phyloP scores from a whole-genome alignment of 768 basidiomycete genomes.

The Tricholomella constricta region DNA sequence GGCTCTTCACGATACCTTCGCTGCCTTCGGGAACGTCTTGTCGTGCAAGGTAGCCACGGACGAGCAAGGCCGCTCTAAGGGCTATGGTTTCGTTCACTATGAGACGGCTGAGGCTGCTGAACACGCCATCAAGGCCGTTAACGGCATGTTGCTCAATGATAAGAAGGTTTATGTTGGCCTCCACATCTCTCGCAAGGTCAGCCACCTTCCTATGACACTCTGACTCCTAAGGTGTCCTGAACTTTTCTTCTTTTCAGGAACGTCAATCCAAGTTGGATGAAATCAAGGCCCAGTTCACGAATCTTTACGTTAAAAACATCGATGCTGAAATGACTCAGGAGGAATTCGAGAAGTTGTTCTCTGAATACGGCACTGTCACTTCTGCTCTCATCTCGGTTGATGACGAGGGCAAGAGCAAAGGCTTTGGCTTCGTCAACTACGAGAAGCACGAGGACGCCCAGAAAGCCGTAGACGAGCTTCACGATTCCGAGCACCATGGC shows the following conservation, averaged over 20 bases:
- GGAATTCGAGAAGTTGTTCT: constrained; percentile 84
- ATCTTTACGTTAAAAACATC: constrained; percentile 98
- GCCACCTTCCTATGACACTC: constrained; percentile 16
- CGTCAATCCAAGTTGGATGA: constrained; percentile 98
- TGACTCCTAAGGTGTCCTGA: background rate
- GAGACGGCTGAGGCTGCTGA: constrained; percentile 97
- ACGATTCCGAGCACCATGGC: constrained; percentile 83
- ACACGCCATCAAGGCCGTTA: constrained; percentile 95
- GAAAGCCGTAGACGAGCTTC: constrained; percentile 83
- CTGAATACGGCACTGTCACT: constrained; percentile 77
- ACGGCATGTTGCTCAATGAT: constrained; percentile 99
- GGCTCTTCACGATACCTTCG: constrained; percentile 99
- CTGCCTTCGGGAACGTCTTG: constrained; percentile 96
- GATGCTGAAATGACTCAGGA: constrained; percentile 82
- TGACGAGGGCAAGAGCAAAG: constrained; percentile 90
- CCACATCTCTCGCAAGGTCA: constrained; percentile 94
- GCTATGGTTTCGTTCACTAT: constrained; percentile 99
- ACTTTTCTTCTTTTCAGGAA: constrained; percentile 51
- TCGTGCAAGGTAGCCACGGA: constrained; percentile 99
- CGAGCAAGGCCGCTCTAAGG: constrained; percentile 92
- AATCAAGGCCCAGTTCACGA: constrained; percentile 96
- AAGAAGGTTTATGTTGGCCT: constrained; percentile 99
- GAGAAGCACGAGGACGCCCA: constrained; percentile 92
- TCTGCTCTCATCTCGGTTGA: constrained; percentile 86
- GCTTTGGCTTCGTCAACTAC: constrained; percentile 98